Conservation (phyloP, 1,284 basidiomycete genomes). For the Rhodotorula mucilaginosa region DNA sequence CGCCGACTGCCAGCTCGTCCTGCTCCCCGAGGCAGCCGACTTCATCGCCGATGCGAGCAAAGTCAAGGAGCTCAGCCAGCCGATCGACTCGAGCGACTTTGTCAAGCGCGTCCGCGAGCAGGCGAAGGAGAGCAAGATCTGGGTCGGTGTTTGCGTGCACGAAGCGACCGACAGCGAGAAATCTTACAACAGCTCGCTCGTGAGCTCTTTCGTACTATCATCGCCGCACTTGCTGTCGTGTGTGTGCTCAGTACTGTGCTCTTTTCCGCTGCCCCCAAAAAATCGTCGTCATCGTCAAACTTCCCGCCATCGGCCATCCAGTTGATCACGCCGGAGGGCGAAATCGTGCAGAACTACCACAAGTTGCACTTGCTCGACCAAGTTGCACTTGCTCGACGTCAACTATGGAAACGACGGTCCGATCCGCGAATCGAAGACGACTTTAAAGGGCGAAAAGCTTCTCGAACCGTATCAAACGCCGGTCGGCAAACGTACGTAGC, state of each 20-base stretch:
- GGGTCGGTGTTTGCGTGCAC: slow-evolving; percentile 54
- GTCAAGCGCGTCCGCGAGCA: slow-evolving; percentile 48
- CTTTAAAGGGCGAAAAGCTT: slow-evolving; percentile 49
- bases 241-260: no score
- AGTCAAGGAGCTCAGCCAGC: slow-evolving; percentile 44
- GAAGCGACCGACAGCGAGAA: slow-evolving; percentile 44
- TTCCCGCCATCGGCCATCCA: slow-evolving; percentile 45
- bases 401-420: slow-evolving; percentile 48
- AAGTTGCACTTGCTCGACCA: slow-evolving; percentile 58
- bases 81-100: slow-evolving; percentile 45
- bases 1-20: slow-evolving; percentile 52
- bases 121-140: slow-evolving; percentile 50
- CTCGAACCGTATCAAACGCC: slow-evolving; percentile 46
- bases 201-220: slow-evolving; percentile 31
- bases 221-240: background rate
- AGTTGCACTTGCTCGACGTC: slow-evolving; percentile 57
- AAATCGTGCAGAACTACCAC: slow-evolving; percentile 50
- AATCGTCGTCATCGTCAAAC: background rate
- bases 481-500: slow-evolving; percentile 47
- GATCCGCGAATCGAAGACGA: slow-evolving; percentile 48
- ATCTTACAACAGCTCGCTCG: slow-evolving; percentile 33
- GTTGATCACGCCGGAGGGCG: slow-evolving; percentile 51
- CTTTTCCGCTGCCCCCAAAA: background rate
- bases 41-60: slow-evolving; percentile 50
- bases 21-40: slow-evolving; percentile 56